phyloP scores from a whole-genome alignment of 1,284 basidiomycete genomes.

The Cryptococcus maquisensis region DNA sequence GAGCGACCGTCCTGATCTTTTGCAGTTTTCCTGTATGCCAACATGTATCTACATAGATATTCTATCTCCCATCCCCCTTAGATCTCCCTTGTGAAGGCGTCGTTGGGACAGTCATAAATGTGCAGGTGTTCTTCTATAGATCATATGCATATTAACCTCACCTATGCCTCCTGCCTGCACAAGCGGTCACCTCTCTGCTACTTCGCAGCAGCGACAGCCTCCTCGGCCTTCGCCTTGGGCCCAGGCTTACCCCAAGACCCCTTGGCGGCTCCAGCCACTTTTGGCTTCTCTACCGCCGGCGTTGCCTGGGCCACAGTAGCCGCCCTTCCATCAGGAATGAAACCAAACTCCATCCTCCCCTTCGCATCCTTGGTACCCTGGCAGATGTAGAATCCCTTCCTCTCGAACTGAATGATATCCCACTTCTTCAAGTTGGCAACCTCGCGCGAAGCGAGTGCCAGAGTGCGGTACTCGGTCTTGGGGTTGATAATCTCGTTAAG shows the following conservation, averaged over 20 bases:
- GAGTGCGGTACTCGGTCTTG: conserved; percentile 79
- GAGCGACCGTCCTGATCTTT: too few species aligned
- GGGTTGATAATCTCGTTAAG: conserved; percentile 84
- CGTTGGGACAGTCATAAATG: too few species aligned
- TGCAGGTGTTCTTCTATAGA: too few species aligned
- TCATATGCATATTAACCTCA: neutral
- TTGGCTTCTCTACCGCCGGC: conserved; percentile 28
- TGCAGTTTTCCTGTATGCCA: too few species aligned
- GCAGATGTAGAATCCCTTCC: conserved; percentile 93
- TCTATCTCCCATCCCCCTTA: too few species aligned
- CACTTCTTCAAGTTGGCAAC: conserved; percentile 69
- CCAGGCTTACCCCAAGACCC: conserved; percentile 46
- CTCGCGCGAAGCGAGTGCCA: conserved; percentile 69
- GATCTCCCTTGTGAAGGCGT: too few species aligned
- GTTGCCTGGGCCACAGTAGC: conserved; percentile 74
- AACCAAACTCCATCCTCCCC: conserved; percentile 69
- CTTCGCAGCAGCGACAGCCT: too few species aligned
- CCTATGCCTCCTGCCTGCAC: neutral
- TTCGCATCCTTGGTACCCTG: conserved; percentile 60
- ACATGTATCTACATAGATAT: too few species aligned
- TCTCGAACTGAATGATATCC: conserved; percentile 94
- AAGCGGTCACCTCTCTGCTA: too few species aligned
- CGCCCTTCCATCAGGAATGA: conserved; percentile 79
- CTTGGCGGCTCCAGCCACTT: conserved; percentile 34
- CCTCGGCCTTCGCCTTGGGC: conserved; percentile 20